A percentile compares a stretch with the other conserved stretches of the same genome.
These are phyloP conservation scores for Calonectria ilicicola DNA, from an alignment of 2,329 filamentous ascomycete species.

Conservation along the genomic window DNA sequence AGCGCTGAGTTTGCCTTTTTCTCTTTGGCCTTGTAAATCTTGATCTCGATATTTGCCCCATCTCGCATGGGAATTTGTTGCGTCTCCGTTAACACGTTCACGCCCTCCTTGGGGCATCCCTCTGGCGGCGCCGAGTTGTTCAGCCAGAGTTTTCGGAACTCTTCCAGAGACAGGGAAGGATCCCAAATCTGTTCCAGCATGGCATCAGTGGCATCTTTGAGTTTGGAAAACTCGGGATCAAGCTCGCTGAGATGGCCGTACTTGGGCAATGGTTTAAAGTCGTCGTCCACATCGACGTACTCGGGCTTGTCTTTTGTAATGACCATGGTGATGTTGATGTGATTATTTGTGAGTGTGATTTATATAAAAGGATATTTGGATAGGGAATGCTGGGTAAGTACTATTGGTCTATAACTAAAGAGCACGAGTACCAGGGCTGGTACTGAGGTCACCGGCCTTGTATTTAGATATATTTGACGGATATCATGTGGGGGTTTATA, in stretches of 20 bases:
- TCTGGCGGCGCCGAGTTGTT: constrained; percentile 38
- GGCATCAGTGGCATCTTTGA: constrained; percentile 42
- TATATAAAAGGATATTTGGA: background rate
- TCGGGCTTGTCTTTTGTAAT: constrained; percentile 42
- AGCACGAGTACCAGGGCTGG: too few relatives aligned
- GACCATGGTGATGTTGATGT: constrained; percentile 33
- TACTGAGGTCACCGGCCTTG: background rate
- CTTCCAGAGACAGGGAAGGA: constrained; percentile 40
- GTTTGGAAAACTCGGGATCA: constrained; percentile 45
- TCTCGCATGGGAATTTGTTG: constrained; percentile 47
- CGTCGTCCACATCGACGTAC: constrained; percentile 42
- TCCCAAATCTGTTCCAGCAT: constrained; percentile 44
- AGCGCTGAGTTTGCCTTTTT: constrained; percentile 39
- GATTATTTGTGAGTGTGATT: background rate
- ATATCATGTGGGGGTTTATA: background rate
- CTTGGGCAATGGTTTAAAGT: constrained; percentile 49
- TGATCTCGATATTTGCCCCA: constrained; percentile 49
- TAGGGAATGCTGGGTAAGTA: too few relatives aligned
- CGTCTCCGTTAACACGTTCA: constrained; percentile 47
- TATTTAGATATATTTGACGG: background rate
- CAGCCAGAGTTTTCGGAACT: constrained; percentile 45
- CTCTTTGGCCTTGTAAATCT: constrained; percentile 46
- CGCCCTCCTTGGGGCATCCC: constrained; percentile 47
- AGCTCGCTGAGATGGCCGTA: constrained; percentile 49
- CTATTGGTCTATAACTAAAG: background rate